Base-by-base conservation (phyloP, 2,329 filamentous ascomycete genomes). In the Colletotrichum euphorbiae region DNA sequence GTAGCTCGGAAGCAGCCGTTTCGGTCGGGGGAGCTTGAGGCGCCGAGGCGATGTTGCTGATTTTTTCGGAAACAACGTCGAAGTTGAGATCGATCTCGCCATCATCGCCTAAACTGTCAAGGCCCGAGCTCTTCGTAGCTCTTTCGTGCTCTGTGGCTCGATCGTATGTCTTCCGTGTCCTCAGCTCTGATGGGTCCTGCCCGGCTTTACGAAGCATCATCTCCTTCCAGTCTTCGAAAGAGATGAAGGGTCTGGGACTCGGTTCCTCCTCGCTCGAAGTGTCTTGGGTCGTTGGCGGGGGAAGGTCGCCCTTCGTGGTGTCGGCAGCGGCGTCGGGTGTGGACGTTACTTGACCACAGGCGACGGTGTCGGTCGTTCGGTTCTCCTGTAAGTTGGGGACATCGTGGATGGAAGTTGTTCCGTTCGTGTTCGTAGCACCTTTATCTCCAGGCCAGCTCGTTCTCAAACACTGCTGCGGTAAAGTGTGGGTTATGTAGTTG, bases 161-260 rank as follows among this genome's bases (percentile, higher is more conserved):
- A 76, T 87, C 79, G 82, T 83, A 77, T 75, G 84, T 72, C 84
- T 88, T 77, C 82, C 92, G 76, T 86, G 85, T 79, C 86, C 90
- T 79, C 86, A 93, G 72, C 80, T 92, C 67, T 5, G 50, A 40
- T 15, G 67, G 62, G 61, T 88, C 85, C 75, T 98, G 95, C 12
- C 93, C 95, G 3, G 89, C 91, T 76, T 93, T 93, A 58, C 91
- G 92, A 17, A 98, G 82, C 81, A 97, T 97, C 83, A 94, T 92
- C 75, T 91, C 93, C 81, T 97, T 98, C 96, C 96, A 99, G 74
- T 98, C 95, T 77, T 98, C 96, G 74, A 99, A 99, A 0, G 96
- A 98, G 74, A 98, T 89, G 77, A 98, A 98, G 6, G 94, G 91
- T 54, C 78, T 78, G 2, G 55, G 67, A 21, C 54, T 67, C 51